Evolutionary conservation across 331 rosid genomes (phyloP), one percentile per base, ranked within the genome.

Genomic region (Spiraea crenata): DNA sequence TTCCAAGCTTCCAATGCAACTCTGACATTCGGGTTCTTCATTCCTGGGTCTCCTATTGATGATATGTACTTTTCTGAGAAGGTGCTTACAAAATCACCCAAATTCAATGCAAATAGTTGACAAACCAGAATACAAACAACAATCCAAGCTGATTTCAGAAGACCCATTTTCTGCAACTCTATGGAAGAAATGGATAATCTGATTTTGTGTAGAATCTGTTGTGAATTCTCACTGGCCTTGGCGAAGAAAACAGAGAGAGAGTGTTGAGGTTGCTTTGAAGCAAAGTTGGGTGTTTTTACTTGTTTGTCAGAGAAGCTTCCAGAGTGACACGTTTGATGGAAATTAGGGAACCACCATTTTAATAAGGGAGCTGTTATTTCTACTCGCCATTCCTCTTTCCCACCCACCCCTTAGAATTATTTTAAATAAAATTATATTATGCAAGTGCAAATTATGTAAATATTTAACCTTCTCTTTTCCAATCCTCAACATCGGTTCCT

Each of bases 1-100:
- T 86, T 86, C 90, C 88, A 86, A 13, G 86, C 84, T 68, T 86
- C 90, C n/a, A 86, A 73, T 57, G 72, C 90, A 64, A 86, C 90
- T 83, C 90, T 73, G 12, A 79, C 73, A 51, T 70, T 77, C 15
- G 82, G 77, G 77, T 51, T 81, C 74, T 57, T 76, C 86, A 86
- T 83, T 41, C 86, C 84, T 4, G 86, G 86, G 78, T 86, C 90
- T 57, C 90, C 90, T 8, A 86, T 41, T 7, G 76, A 84, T 3
- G 84, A 81, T 63, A 73, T 49, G 65, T 72, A 82, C 51, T 67
- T 13, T 4, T 41, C 71, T 12, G 83, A 71, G 31, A 52, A 78
- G 56, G 25, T 56, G 63, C 69, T 56, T 37, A 63, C 12, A 31
- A 14, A 44, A 62, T 49, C 71, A 7, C 57, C 74, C 44, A 68